Conservation (phyloP, 495 filamentous ascomycete genomes). For the Coniosporium apollinis region DNA sequence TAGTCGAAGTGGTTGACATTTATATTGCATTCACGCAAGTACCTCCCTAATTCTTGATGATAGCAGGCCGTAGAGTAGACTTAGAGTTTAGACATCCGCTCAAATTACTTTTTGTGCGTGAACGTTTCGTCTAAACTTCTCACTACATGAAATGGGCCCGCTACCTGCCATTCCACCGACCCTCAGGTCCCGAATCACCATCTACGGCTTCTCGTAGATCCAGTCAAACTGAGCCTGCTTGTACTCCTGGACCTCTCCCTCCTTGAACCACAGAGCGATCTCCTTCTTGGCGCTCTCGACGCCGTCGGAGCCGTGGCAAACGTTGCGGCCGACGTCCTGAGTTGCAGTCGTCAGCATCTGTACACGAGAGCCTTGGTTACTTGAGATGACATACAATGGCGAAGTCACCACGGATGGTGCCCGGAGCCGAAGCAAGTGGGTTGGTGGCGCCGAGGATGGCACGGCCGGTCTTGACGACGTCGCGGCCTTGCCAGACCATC, state of each 20-base stretch:
- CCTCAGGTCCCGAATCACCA: too few species aligned
- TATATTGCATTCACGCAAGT: too few species aligned
- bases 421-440: conserved; percentile 79
- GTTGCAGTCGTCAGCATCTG: conserved; percentile 20
- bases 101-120: too few species aligned
- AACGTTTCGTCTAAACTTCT: too few species aligned
- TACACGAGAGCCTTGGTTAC: conserved; percentile 6
- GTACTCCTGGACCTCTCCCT: conserved; percentile 64
- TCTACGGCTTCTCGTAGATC: conserved; percentile 75
- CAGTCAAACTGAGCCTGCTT: conserved; percentile 67
- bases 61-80: too few species aligned
- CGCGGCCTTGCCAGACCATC: conserved; percentile 98
- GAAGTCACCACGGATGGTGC: conserved; percentile 90
- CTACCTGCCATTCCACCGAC: too few species aligned
- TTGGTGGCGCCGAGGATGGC: conserved; percentile 95
- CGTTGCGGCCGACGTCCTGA: conserved; percentile 86
- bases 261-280: conserved; percentile 92
- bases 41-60: too few species aligned
- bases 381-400: conserved; percentile 13
- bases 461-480: conserved; percentile 96
- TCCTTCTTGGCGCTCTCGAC: conserved; percentile 99
- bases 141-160: too few species aligned
- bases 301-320: conserved; percentile 97
- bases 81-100: too few species aligned
- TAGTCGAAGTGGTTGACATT: too few species aligned